Conservation (phyloP, 1,284 basidiomycete genomes). For the Malassezia psittaci region DNA sequence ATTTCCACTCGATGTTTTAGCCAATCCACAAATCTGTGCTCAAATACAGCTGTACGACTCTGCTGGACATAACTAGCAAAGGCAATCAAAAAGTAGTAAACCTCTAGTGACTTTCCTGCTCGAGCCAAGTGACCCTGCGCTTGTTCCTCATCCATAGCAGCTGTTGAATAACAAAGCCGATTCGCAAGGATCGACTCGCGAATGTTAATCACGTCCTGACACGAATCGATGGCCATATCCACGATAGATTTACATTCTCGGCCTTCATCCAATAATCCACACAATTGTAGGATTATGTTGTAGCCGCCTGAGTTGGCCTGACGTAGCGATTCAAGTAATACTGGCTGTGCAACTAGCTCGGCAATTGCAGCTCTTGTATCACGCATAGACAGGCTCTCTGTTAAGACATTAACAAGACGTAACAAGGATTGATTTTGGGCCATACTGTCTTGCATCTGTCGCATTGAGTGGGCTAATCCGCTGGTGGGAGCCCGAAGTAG, state of each 20-base stretch:
- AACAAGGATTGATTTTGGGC: slow-evolving; percentile 71
- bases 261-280: slow-evolving; percentile 41
- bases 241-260: slow-evolving; percentile 39
- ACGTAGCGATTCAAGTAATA: slow-evolving; percentile 34
- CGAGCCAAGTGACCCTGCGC: slow-evolving; percentile 29
- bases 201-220: slow-evolving; percentile 40
- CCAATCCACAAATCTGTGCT: slow-evolving; percentile 73
- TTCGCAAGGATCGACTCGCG: slow-evolving; percentile 40
- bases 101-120: slow-evolving; percentile 51
- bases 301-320: slow-evolving; percentile 43
- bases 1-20: slow-evolving; percentile 77
- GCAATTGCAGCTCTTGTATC: slow-evolving; percentile 35
- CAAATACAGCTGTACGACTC: slow-evolving; percentile 56
- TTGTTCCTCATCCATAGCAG: slow-evolving; percentile 23
- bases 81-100: slow-evolving; percentile 81
- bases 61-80: slow-evolving; percentile 83
- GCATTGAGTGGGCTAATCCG: slow-evolving; percentile 7
- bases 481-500: neutral
- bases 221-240: slow-evolving; percentile 41
- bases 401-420: slow-evolving; percentile 70
- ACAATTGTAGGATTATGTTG: slow-evolving; percentile 37
- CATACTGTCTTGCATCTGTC: slow-evolving; percentile 15
- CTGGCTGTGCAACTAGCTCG: slow-evolving; percentile 36
- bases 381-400: slow-evolving; percentile 56
- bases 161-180: slow-evolving; percentile 35